Evolutionary conservation across 116 monocot species (phyloP).

Genomic region (Dioscorea cayenensis): DNA sequence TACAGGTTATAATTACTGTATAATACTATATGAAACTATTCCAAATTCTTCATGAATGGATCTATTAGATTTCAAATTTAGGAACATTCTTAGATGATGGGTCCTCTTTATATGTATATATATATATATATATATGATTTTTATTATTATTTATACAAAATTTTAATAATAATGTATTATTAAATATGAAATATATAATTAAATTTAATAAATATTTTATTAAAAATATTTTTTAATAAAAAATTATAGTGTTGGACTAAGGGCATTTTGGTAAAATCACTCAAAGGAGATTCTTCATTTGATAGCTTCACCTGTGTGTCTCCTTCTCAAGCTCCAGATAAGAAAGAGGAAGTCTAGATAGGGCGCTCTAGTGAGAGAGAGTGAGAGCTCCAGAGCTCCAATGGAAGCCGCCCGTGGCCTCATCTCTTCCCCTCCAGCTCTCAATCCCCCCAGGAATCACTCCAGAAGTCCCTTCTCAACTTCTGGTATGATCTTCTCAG

Average conservation of each 20-base stretch:
- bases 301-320: not conserved
- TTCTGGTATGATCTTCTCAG: conserved; percentile 10
- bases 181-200: too few relatives aligned
- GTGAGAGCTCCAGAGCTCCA: not conserved
- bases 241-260: not conserved
- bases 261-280: not conserved
- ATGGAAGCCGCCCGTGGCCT: conserved; percentile 31
- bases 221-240: too few relatives aligned
- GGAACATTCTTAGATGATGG: too few relatives aligned
- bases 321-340: not conserved
- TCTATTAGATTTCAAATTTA: too few relatives aligned
- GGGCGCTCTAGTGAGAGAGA: not conserved
- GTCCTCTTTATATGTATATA: too few relatives aligned
- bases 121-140: too few relatives aligned
- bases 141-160: too few relatives aligned
- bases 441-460: conserved; percentile 5
- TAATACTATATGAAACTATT: too few relatives aligned
- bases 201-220: too few relatives aligned
- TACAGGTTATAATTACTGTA: too few relatives aligned
- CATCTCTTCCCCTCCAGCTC: conserved; percentile 21
- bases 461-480: conserved; percentile 3
- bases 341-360: not conserved
- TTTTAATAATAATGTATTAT: too few relatives aligned
- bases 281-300: not conserved
- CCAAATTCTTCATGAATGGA: too few relatives aligned